Evolutionary conservation across 306 rosid genomes (phyloP).

Genomic region (Coriaria nepalensis): DNA sequence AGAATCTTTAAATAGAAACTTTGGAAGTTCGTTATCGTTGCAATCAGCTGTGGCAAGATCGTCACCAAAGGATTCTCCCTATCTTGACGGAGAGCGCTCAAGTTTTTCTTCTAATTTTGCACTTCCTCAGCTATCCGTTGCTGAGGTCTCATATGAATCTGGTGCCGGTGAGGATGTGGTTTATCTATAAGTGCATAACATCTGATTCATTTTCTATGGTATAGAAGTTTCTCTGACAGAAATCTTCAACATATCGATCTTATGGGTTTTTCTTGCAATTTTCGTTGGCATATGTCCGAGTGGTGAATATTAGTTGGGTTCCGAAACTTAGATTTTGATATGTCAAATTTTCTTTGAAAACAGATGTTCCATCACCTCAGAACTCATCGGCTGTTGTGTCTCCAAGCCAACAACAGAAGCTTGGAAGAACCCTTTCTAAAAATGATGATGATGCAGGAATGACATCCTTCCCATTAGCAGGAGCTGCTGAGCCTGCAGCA

Average conservation of each 20-base stretch:
- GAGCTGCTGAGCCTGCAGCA: slow-evolving; percentile 48
- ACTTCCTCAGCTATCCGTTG: slow-evolving; percentile 58
- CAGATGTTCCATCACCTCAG: slow-evolving; percentile 50
- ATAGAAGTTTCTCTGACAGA: not conserved
- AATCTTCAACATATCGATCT: not conserved
- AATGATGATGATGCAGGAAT: slow-evolving; percentile 46
- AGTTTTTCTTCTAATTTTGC: slow-evolving; percentile 68
- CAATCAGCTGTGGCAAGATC: slow-evolving; percentile 67
- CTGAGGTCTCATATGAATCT: slow-evolving; percentile 59
- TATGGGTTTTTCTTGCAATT: not conserved
- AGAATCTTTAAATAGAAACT: slow-evolving; percentile 52
- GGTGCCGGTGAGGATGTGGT: slow-evolving; percentile 37
- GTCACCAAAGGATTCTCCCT: slow-evolving; percentile 34
- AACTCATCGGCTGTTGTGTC: slow-evolving; percentile 38
- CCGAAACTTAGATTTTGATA: slow-evolving; percentile 15
- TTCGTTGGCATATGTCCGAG: no score
- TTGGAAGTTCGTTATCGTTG: slow-evolving; percentile 75
- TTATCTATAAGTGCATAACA: slow-evolving; percentile 8
- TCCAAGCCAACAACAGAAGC: slow-evolving; percentile 46
- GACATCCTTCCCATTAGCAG: slow-evolving; percentile 46
- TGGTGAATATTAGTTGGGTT: no score
- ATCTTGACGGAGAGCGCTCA: slow-evolving; percentile 46
- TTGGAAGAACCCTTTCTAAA: slow-evolving; percentile 32
- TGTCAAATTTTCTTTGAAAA: slow-evolving; percentile 20
- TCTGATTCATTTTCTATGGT: slow-evolving; percentile 2